Percentiles rank a stretch among this genome's conserved stretches.
Evolutionary conservation across 768 basidiomycete species (phyloP).

Genomic region (Kwoniella europaea): DNA sequence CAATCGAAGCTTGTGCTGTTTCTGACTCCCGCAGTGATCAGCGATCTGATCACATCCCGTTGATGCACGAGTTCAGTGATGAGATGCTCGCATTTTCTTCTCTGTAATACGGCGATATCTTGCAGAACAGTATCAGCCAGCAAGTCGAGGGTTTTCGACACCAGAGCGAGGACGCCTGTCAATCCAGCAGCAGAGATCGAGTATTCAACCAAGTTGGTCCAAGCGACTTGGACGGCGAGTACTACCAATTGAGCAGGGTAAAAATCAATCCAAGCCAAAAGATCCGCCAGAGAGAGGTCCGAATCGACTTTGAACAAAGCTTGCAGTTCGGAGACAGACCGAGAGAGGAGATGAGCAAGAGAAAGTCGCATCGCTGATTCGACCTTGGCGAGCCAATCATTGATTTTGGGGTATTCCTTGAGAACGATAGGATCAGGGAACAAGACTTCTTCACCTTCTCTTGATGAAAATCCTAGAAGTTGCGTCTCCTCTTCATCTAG

Average conservation of each 20-base stretch:
- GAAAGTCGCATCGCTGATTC: conserved; percentile 92
- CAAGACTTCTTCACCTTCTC: conserved; percentile 90
- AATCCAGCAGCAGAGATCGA: conserved; percentile 61
- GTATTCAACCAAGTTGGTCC: conserved; percentile 83
- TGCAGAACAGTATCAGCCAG: conserved; percentile 95
- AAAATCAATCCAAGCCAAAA: conserved; percentile 89
- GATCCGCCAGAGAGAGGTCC: conserved; percentile 65
- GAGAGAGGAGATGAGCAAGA: conserved; percentile 77
- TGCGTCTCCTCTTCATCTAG: conserved; percentile 76
- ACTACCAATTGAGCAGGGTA: conserved; percentile 97
- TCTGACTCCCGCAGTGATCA: conserved; percentile 69
- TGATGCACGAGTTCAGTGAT: conserved; percentile 99
- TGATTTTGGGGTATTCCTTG: conserved; percentile 95
- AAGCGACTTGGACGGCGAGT: conserved; percentile 90
- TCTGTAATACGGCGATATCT: conserved; percentile 85
- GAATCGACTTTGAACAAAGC: conserved; percentile 74
- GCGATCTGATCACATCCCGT: conserved; percentile 84
- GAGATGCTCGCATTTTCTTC: conserved; percentile 96
- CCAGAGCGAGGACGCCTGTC: conserved; percentile 71
- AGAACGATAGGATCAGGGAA: conserved; percentile 83
- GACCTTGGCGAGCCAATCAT: conserved; percentile 93
- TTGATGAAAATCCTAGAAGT: conserved; percentile 90
- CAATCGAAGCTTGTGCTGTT: conserved; percentile 81
- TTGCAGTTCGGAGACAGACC: conserved; percentile 79
- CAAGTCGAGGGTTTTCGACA: conserved; percentile 82